A percentile compares a stretch with the other conserved stretches of the same genome.
Conservation (phyloP, 306 rosid species). For the Ziziphus jujuba region DNA sequence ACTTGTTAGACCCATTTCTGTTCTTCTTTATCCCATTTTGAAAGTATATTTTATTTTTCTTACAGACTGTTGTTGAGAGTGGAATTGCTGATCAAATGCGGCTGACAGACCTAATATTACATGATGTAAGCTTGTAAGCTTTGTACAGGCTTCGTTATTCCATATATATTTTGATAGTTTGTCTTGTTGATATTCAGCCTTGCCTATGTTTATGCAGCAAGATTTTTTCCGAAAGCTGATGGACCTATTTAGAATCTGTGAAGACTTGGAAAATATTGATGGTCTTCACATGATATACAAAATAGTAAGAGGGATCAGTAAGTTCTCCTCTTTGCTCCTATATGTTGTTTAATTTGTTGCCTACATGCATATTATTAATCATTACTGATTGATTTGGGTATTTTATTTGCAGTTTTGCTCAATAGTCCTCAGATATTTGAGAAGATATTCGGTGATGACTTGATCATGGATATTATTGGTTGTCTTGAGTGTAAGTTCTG, state of each 20-base stretch:
- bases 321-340: slow-evolving; percentile 44
- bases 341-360: background rate
- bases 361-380: background rate
- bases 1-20: background rate
- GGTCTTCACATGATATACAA: slow-evolving; percentile 90
- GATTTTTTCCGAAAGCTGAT: slow-evolving; percentile 79
- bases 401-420: slow-evolving; percentile 67
- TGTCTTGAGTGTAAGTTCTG: slow-evolving; percentile 84
- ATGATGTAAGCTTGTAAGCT: slow-evolving; percentile 93
- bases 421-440: slow-evolving; percentile 81
- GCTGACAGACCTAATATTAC: slow-evolving; percentile 68
- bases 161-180: slow-evolving; percentile 4
- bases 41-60: background rate
- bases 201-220: slow-evolving; percentile 49
- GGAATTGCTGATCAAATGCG: slow-evolving; percentile 91
- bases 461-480: slow-evolving; percentile 84
- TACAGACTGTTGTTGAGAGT: slow-evolving; percentile 84
- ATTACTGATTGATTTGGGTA: background rate
- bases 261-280: slow-evolving; percentile 73
- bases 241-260: slow-evolving; percentile 73
- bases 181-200: slow-evolving; percentile 13
- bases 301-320: slow-evolving; percentile 90
- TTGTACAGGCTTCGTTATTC: slow-evolving; percentile 26
- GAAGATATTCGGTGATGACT: slow-evolving; percentile 80
- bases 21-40: background rate